A percentile compares a stretch with the other conserved stretches of the same genome.
Evolutionary conservation across 176 grass and related monocot genomes (phyloP).

Genomic region (Carex scoparia): DNA sequence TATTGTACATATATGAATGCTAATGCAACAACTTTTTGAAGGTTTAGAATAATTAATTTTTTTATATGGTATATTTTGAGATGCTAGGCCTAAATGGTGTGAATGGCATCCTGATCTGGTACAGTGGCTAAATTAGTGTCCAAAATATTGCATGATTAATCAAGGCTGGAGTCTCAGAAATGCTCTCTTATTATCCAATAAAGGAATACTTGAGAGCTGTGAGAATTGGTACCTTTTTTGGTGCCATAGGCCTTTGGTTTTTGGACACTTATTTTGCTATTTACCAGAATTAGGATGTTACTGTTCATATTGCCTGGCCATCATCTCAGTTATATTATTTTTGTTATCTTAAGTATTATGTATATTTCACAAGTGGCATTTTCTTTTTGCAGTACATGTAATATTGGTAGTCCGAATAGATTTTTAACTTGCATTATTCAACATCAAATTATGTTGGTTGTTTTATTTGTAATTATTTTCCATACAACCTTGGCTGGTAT

Average conservation of each 20-base stretch:
- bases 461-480: neutral
- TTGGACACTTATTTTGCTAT: constrained; percentile 10
- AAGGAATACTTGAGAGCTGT: constrained; percentile 34
- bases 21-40: neutral
- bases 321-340: neutral
- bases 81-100: neutral
- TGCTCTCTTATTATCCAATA: constrained; percentile 17
- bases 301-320: neutral
- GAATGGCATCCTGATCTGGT: constrained; percentile 13
- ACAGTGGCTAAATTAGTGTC: constrained; percentile 20
- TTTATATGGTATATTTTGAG: constrained; percentile 2
- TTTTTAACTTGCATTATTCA: neutral
- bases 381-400: neutral
- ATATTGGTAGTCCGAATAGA: neutral
- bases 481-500: neutral
- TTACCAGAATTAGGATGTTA: neutral
- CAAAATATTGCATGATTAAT: constrained; percentile 18
- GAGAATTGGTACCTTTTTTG: constrained; percentile 28
- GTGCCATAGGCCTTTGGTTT: constrained; percentile 37
- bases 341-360: neutral
- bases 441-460: neutral
- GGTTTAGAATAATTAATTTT: neutral
- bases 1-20: neutral
- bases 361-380: neutral
- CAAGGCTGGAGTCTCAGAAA: constrained; percentile 40